Conservation (phyloP, 2,329 filamentous ascomycete genomes). For the Colletotrichum siamense region DNA sequence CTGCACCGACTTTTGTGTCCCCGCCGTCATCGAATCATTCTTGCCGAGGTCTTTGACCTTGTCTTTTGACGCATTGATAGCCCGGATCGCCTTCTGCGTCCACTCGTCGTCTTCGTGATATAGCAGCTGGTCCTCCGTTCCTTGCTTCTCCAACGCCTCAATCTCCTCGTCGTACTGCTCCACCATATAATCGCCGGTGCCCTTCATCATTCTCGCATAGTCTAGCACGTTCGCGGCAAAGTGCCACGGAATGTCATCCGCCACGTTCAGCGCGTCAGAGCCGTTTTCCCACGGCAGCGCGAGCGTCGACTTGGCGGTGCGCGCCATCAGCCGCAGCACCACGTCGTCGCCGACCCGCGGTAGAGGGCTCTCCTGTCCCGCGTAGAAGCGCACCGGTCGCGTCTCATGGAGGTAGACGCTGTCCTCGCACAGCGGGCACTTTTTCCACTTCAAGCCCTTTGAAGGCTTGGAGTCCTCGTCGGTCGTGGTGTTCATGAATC, state of each 20-base stretch:
- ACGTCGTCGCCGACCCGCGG: constrained; percentile 88
- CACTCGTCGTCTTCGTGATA: constrained; percentile 94
- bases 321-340: constrained; percentile 83
- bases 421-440: constrained; percentile 96
- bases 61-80: constrained; percentile 78
- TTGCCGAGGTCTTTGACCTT: constrained; percentile 60
- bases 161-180: constrained; percentile 84
- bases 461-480: constrained; percentile 72
- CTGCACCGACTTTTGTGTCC: constrained; percentile 24
- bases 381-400: constrained; percentile 88
- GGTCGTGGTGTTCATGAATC: constrained; percentile 89
- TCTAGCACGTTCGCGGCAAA: constrained; percentile 93
- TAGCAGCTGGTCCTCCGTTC: constrained; percentile 87
- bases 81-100: constrained; percentile 82
- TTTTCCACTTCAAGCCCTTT: constrained; percentile 84
- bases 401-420: constrained; percentile 91
- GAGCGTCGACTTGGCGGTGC: constrained; percentile 80
- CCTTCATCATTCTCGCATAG: constrained; percentile 95
- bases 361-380: constrained; percentile 82
- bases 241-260: constrained; percentile 90
- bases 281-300: constrained; percentile 84
- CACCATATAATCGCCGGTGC: constrained; percentile 85
- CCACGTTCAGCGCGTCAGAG: constrained; percentile 70
- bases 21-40: constrained; percentile 24
- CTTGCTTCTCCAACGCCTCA: constrained; percentile 74